phyloP scores from a whole-genome alignment of 257 asterid species.

The Scutellaria minor region DNA sequence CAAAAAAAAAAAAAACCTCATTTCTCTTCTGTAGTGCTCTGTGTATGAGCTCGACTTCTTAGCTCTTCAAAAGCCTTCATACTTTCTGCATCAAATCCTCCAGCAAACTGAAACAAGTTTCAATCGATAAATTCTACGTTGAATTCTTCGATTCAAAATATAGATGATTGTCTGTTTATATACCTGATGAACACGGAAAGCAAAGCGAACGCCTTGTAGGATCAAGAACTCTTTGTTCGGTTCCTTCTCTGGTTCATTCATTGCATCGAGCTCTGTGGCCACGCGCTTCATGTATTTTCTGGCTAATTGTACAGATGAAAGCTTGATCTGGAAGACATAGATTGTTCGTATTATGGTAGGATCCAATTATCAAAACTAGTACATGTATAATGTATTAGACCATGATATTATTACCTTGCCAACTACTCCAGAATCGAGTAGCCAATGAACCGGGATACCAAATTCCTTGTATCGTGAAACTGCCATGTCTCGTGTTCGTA shows the following conservation, averaged over 20 bases:
- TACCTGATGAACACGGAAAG: conserved; percentile 98
- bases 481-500: conserved; percentile 95
- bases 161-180: not conserved
- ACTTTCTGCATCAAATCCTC: conserved; percentile 98
- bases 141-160: not conserved
- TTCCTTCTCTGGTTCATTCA: conserved; percentile 83
- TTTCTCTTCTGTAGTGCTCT: conserved; percentile 54
- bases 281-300: conserved; percentile 96
- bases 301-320: conserved; percentile 87
- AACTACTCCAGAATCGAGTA: conserved; percentile 86
- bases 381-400: not conserved
- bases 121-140: not conserved
- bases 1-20: conserved; percentile 33
- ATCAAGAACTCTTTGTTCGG: conserved; percentile 89
- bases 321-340: conserved; percentile 73
- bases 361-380: not conserved
- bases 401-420: conserved; percentile 70
- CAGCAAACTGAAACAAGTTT: conserved; percentile 79
- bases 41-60: conserved; percentile 68
- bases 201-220: conserved; percentile 96
- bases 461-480: conserved; percentile 86
- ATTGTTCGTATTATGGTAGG: not conserved
- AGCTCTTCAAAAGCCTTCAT: conserved; percentile 98
- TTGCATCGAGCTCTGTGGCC: conserved; percentile 79
- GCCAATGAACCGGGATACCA: conserved; percentile 92